Percentiles rank a stretch among this genome's conserved stretches.
Conservation (phyloP, 176 grass and related monocot genomes). For the Cenchrus purpureus region DNA sequence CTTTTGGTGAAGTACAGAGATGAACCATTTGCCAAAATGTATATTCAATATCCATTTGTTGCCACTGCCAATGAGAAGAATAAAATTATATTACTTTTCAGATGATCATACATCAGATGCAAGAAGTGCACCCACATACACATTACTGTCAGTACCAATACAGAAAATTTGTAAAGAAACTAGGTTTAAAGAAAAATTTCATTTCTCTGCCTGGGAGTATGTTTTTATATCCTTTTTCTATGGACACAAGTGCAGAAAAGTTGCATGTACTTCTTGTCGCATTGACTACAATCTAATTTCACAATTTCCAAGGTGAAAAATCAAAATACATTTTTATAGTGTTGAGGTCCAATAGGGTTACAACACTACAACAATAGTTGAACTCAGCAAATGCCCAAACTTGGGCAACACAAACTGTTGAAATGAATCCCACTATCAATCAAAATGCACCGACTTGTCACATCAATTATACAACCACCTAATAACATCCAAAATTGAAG, state of each 20-base stretch:
- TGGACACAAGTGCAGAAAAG: neutral
- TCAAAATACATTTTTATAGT: neutral
- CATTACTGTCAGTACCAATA: neutral
- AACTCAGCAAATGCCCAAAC: neutral
- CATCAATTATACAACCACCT: neutral
- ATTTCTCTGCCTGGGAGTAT: neutral
- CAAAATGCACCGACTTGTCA: neutral
- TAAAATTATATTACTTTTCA: constrained; percentile 20
- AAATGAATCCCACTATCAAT: neutral
- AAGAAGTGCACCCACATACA: neutral
- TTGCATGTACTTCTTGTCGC: neutral
- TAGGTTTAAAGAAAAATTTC: neutral
- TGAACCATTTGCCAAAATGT: constrained; percentile 99
- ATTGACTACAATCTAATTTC: neutral
- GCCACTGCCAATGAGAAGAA: constrained; percentile 77
- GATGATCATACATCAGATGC: neutral
- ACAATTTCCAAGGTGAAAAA: neutral
- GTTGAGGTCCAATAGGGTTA: neutral
- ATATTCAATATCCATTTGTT: constrained; percentile 99
- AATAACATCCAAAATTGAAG: neutral
- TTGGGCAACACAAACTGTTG: neutral
- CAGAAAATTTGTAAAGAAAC: constrained; percentile 19
- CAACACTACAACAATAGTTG: neutral
- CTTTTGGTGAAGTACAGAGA: constrained; percentile 98
- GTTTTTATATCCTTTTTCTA: neutral